phyloP scores from a whole-genome alignment of 352 stramenopile genomes.

The Globisporangium emineosum region DNA sequence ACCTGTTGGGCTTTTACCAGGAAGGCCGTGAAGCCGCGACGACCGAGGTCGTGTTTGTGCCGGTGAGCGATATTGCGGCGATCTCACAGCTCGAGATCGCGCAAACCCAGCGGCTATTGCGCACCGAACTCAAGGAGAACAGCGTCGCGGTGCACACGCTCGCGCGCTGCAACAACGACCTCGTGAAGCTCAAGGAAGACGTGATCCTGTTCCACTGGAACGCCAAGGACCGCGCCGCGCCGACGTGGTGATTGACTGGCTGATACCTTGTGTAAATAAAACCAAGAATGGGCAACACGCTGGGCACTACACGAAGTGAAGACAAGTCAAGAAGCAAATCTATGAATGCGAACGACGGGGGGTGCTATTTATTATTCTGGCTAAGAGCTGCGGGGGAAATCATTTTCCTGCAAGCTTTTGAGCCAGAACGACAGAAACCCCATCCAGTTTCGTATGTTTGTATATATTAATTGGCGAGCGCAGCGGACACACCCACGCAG shows the following conservation, averaged over 20 bases:
- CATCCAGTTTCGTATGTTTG: background rate
- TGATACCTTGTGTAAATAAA: background rate
- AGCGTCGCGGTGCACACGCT: conserved; percentile 70
- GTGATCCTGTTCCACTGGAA: conserved; percentile 87
- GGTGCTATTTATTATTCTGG: background rate
- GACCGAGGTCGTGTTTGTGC: conserved; percentile 80
- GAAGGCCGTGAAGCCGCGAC: conserved; percentile 68
- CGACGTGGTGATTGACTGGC: conserved; percentile 25
- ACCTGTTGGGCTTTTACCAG: conserved; percentile 81
- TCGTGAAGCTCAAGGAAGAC: conserved; percentile 84
- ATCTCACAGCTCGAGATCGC: conserved; percentile 70
- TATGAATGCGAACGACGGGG: background rate
- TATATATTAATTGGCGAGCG: conserved; percentile 1
- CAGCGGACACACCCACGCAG: too few species aligned
- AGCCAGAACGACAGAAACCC: background rate
- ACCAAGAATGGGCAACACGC: background rate
- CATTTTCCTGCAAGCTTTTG: background rate
- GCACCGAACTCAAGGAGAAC: conserved; percentile 69
- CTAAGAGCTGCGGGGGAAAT: background rate
- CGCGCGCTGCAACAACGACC: conserved; percentile 71
- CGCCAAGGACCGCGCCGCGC: conserved; percentile 55
- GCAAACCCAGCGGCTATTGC: conserved; percentile 62
- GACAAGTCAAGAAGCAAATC: background rate
- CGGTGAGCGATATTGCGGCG: conserved; percentile 66
- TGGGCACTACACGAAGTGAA: background rate